phyloP scores from a whole-genome alignment of 768 basidiomycete genomes.

The Pholiota conissans region DNA sequence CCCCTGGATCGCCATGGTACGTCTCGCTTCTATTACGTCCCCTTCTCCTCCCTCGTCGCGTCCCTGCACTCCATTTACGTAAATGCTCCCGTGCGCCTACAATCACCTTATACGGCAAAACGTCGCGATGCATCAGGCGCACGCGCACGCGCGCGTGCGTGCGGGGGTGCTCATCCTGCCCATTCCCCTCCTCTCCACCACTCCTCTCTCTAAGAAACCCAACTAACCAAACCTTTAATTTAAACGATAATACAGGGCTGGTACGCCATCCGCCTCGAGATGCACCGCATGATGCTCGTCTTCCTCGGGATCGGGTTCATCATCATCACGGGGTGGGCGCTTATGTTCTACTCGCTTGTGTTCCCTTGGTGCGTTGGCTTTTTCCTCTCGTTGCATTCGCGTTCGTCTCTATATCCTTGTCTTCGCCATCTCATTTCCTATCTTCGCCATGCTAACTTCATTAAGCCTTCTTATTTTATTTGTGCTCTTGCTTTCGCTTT shows the following conservation, averaged over 20 bases:
- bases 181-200: too few relatives aligned
- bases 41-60: too few relatives aligned
- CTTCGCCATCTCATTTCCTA: too few relatives aligned
- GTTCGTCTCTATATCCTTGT: too few relatives aligned
- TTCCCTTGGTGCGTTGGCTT: constrained; percentile 38
- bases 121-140: too few relatives aligned
- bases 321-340: constrained; percentile 36
- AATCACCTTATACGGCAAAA: too few relatives aligned
- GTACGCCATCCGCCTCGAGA: constrained; percentile 50
- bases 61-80: too few relatives aligned
- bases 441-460: neutral
- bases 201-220: too few relatives aligned
- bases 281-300: constrained; percentile 35
- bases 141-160: too few relatives aligned
- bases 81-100: too few relatives aligned
- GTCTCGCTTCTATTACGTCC: constrained; percentile 2
- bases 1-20: constrained; percentile 55
- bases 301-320: constrained; percentile 44
- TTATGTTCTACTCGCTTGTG: constrained; percentile 48
- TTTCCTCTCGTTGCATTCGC: neutral
- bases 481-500: neutral
- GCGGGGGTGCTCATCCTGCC: too few relatives aligned
- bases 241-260: constrained; percentile 49
- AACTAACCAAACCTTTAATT: neutral
- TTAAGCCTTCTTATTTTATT: neutral